Evolutionary conservation across 805 yeast genomes (phyloP).

Genomic region (Tetrapisispora arboricola): DNA sequence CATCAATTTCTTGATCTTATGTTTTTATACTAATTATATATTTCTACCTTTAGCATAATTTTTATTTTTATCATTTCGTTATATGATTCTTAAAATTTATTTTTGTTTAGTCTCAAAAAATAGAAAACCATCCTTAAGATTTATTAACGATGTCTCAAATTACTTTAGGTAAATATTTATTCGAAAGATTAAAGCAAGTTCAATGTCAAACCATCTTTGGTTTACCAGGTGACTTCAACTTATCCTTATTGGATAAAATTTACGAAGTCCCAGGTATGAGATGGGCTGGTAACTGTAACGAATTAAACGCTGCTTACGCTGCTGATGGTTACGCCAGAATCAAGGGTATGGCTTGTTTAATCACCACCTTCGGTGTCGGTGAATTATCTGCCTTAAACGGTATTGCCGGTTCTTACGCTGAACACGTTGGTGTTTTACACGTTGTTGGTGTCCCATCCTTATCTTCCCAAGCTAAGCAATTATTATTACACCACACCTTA

Average conservation of each 20-base stretch:
- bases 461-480: slow-evolving; percentile 59
- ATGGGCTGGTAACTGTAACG: slow-evolving; percentile 91
- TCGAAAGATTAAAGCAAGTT: slow-evolving; percentile 68
- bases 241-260: slow-evolving; percentile 58
- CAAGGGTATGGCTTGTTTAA: slow-evolving; percentile 61
- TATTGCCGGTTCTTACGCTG: slow-evolving; percentile 81
- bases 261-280: slow-evolving; percentile 65
- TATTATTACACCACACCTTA: slow-evolving; percentile 71
- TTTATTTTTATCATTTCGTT: background rate
- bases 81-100: background rate
- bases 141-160: slow-evolving; percentile 33
- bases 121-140: slow-evolving; percentile 1
- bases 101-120: background rate
- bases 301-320: slow-evolving; percentile 72
- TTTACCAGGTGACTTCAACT: slow-evolving; percentile 75
- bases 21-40: too few relatives aligned
- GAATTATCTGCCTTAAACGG: slow-evolving; percentile 79
- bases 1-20: background rate
- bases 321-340: slow-evolving; percentile 84
- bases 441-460: slow-evolving; percentile 80
- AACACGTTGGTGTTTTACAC: slow-evolving; percentile 77
- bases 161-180: slow-evolving; percentile 65
- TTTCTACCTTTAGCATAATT: background rate
- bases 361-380: slow-evolving; percentile 89
- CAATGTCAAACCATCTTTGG: slow-evolving; percentile 66